A percentile compares a stretch with the other conserved stretches of the same genome.
Evolutionary conservation across 1,284 basidiomycete species (phyloP).

Genomic region (Naganishia cerealis): DNA sequence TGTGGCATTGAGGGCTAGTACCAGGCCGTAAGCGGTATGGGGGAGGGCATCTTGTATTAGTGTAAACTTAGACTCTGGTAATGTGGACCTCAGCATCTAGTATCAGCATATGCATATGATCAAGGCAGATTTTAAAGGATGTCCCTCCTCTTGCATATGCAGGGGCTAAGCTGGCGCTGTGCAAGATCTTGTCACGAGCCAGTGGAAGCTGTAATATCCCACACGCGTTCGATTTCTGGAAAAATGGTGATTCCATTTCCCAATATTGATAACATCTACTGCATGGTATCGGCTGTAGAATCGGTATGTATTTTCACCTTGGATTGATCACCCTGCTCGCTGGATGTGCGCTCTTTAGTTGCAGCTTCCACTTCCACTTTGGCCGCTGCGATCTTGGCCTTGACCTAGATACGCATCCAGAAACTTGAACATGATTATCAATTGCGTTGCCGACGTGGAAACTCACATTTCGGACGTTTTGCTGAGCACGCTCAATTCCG

Average conservation of each 20-base stretch:
- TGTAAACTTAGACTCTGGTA: background rate
- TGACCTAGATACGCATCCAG: slow-evolving; percentile 33
- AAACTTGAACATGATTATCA: background rate
- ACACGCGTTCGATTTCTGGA: no score
- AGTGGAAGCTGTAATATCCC: no score
- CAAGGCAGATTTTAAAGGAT: background rate
- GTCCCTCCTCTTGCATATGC: background rate
- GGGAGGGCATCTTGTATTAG: slow-evolving; percentile 1
- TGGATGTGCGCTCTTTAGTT: background rate
- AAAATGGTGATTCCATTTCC: no score
- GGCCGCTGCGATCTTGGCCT: slow-evolving; percentile 48
- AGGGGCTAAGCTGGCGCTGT: no score
- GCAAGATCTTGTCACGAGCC: no score
- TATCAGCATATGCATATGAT: slow-evolving; percentile 8
- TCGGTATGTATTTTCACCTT: background rate
- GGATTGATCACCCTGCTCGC: background rate
- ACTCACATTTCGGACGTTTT: slow-evolving; percentile 49
- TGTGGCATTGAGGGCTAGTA: background rate
- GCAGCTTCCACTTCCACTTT: slow-evolving; percentile 27
- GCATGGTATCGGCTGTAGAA: background rate
- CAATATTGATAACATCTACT: background rate
- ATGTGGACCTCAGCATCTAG: background rate
- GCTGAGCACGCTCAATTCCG: slow-evolving; percentile 51
- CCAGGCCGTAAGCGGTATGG: background rate
- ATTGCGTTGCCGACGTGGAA: background rate